Evolutionary conservation across 23 red algal species (phyloP).

Genomic region (Agarophyton chilense): DNA sequence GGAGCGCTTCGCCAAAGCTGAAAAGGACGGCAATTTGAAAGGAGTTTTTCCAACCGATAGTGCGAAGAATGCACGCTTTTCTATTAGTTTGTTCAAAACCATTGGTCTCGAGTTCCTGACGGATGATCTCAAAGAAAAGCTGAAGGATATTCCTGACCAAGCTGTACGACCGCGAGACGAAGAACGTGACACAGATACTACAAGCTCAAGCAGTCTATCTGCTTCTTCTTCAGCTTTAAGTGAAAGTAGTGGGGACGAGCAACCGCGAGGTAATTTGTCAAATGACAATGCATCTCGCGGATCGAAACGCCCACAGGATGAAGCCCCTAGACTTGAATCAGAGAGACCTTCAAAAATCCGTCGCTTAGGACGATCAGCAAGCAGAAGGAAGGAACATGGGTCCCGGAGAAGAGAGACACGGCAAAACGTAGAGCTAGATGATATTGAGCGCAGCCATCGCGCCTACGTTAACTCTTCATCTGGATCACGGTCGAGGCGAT

Average conservation of each 20-base stretch:
- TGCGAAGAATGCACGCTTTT: conserved; percentile 59
- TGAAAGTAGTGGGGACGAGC: conserved; percentile 11
- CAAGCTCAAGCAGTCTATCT: conserved; percentile 35
- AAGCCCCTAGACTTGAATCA: background rate
- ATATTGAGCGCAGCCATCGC: conserved; percentile 35
- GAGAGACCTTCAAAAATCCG: conserved; percentile 13
- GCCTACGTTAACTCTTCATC: conserved; percentile 20
- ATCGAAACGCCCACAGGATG: conserved; percentile 23
- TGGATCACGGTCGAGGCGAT: conserved; percentile 8
- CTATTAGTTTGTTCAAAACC: conserved; percentile 85
- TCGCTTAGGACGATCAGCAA: background rate
- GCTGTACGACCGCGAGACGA: background rate
- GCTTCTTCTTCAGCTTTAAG: conserved; percentile 56
- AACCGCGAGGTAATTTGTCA: background rate
- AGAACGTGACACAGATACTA: conserved; percentile 1
- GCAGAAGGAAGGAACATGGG: background rate
- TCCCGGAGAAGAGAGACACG: background rate
- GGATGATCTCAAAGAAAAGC: conserved; percentile 56
- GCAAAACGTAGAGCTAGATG: conserved; percentile 12
- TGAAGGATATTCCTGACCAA: conserved; percentile 54
- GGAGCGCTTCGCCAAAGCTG: conserved; percentile 33
- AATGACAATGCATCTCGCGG: conserved; percentile 1
- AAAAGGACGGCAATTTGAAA: conserved; percentile 43
- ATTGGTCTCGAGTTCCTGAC: conserved; percentile 87
- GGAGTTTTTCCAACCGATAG: conserved; percentile 80